A percentile compares a stretch with the other conserved stretches of the same genome.
Conservation (phyloP, 2,329 filamentous ascomycete species). For the Clarireedia homoeocarpa region DNA sequence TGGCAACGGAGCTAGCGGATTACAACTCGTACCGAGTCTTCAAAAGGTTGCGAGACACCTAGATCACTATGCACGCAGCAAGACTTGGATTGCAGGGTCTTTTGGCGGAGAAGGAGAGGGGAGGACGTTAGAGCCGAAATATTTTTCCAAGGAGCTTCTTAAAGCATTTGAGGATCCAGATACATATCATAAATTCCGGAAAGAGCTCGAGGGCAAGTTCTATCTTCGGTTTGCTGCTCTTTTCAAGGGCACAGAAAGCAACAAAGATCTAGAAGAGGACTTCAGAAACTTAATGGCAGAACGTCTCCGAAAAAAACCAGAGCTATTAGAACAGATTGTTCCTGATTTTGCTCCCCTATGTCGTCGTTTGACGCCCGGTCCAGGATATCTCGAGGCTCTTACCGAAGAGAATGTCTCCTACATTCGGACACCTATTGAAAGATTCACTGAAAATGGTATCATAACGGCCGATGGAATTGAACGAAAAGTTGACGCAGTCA, state of each 20-base stretch:
- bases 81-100: slow-evolving; percentile 51
- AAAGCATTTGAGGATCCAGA: slow-evolving; percentile 49
- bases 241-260: slow-evolving; percentile 39
- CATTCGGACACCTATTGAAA: slow-evolving; percentile 47
- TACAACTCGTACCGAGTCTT: slow-evolving; percentile 43
- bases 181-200: slow-evolving; percentile 52
- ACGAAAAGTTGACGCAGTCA: slow-evolving; percentile 53
- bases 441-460: slow-evolving; percentile 52
- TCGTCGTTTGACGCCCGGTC: slow-evolving; percentile 35
- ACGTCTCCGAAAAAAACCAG: slow-evolving; percentile 36
- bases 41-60: slow-evolving; percentile 18
- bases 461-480: slow-evolving; percentile 49
- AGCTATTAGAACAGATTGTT: slow-evolving; percentile 25
- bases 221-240: slow-evolving; percentile 49
- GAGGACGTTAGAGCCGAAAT: slow-evolving; percentile 40
- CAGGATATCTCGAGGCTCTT: slow-evolving; percentile 60
- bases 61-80: slow-evolving; percentile 34
- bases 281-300: slow-evolving; percentile 35
- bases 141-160: slow-evolving; percentile 44
- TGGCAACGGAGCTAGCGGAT: slow-evolving; percentile 42
- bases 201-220: slow-evolving; percentile 50
- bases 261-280: slow-evolving; percentile 26
- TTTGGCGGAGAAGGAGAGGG: slow-evolving; percentile 33
- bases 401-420: slow-evolving; percentile 54
- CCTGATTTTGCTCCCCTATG: slow-evolving; percentile 38